These are phyloP conservation scores for Collybiopsis luxurians DNA, from an alignment of 768 basidiomycete species.

Conservation along the genomic window DNA sequence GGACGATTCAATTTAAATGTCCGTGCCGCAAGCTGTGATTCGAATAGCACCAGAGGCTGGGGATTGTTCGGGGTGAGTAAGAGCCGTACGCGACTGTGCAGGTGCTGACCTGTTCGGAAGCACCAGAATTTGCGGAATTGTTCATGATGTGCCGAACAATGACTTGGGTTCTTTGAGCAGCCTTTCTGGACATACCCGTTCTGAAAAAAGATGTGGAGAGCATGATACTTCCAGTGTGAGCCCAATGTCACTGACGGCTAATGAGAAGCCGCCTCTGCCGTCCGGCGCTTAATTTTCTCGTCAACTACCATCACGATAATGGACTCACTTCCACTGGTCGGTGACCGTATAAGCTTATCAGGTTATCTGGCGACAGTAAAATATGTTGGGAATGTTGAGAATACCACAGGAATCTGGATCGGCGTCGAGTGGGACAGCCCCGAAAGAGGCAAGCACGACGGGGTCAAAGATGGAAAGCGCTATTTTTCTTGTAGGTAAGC, in stretches of 20 bases:
- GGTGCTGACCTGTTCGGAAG: conserved; percentile 14
- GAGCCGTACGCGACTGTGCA: conserved; percentile 3
- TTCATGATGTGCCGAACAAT: conserved; percentile 51
- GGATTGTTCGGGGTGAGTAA: conserved; percentile 14
- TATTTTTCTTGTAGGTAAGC: conserved; percentile 82
- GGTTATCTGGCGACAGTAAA: conserved; percentile 66
- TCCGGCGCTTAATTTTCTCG: too few species aligned
- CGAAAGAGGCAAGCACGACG: conserved; percentile 82
- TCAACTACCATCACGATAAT: conserved; percentile 14
- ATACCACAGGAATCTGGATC: conserved; percentile 74
- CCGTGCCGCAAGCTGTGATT: conserved; percentile 60
- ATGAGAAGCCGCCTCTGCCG: background rate
- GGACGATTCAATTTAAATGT: conserved; percentile 81
- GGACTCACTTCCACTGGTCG: conserved; percentile 33
- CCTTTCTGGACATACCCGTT: conserved; percentile 41
- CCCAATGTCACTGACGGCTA: background rate
- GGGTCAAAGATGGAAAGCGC: conserved; percentile 67
- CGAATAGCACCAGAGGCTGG: conserved; percentile 61
- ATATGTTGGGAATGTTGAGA: conserved; percentile 63
- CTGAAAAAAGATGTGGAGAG: conserved; percentile 25
- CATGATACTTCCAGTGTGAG: conserved; percentile 16
- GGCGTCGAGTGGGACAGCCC: conserved; percentile 98
- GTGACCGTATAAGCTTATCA: conserved; percentile 53
- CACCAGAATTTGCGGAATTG: conserved; percentile 26
- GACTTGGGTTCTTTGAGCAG: conserved; percentile 39